Evolutionary conservation across 148 eudicot species (phyloP).

Genomic region (Rhododendron henanense): DNA sequence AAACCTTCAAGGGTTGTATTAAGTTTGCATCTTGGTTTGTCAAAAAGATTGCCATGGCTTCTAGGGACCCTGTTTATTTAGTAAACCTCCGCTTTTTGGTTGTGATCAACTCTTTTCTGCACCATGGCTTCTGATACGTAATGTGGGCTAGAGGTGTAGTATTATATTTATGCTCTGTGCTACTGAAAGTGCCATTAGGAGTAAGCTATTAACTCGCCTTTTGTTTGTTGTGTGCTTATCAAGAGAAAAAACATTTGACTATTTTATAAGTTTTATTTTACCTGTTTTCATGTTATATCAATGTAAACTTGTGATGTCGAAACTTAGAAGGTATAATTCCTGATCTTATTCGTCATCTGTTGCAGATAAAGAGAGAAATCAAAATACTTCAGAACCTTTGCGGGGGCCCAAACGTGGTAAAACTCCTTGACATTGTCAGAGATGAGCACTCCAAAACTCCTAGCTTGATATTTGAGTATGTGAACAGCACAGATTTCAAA

Average conservation of each 20-base stretch:
- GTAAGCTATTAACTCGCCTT: not conserved
- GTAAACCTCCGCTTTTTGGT: not conserved
- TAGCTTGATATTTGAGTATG: slow-evolving; percentile 38
- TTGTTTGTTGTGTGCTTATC: not conserved
- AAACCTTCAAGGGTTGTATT: not conserved
- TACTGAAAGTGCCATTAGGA: not conserved
- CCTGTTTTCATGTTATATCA: not conserved
- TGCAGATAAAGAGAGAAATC: slow-evolving; percentile 43
- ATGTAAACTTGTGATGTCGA: not conserved
- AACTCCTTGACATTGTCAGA: slow-evolving; percentile 36
- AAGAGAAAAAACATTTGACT: not conserved
- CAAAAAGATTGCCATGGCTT: not conserved
- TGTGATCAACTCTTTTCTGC: not conserved
- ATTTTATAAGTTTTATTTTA: not conserved
- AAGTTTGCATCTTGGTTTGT: not conserved
- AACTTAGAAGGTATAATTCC: not conserved
- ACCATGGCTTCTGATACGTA: not conserved
- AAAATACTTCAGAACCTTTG: slow-evolving; percentile 42
- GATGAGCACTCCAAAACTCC: slow-evolving; percentile 48
- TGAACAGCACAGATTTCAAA: slow-evolving; percentile 40
- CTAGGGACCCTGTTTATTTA: not conserved
- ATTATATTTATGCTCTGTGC: not conserved
- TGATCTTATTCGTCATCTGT: not conserved
- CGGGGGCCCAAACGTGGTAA: slow-evolving; percentile 34
- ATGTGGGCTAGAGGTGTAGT: not conserved